phyloP scores from a whole-genome alignment of 768 basidiomycete species.

The Rickenella mellea region DNA sequence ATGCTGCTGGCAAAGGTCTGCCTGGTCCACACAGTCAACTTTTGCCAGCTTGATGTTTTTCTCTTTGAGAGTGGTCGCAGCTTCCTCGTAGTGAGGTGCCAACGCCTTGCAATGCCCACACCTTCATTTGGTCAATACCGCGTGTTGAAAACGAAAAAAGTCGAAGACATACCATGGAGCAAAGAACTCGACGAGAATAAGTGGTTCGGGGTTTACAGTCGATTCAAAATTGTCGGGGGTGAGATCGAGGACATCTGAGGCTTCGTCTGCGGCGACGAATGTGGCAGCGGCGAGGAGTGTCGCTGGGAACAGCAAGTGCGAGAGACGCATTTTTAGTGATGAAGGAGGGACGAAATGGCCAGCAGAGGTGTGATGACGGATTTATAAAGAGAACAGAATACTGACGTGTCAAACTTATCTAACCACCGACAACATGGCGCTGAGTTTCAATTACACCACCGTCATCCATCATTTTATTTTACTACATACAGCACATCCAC shows the following conservation, averaged over 20 bases:
- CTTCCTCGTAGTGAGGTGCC: slow-evolving; percentile 89
- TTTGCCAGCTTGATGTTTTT: slow-evolving; percentile 88
- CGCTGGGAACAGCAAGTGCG: slow-evolving; percentile 35
- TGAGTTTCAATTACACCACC: too few relatives aligned
- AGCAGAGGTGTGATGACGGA: too few relatives aligned
- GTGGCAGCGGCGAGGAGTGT: slow-evolving; percentile 44
- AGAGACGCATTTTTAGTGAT: slow-evolving; percentile 53
- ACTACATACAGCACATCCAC: too few relatives aligned
- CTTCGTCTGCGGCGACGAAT: slow-evolving; percentile 42
- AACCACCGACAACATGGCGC: not conserved
- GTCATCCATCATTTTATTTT: too few relatives aligned
- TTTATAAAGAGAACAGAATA: slow-evolving; percentile 29
- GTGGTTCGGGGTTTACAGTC: slow-evolving; percentile 50
- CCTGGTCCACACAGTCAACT: slow-evolving; percentile 93
- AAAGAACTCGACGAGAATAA: slow-evolving; percentile 93
- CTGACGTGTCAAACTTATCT: not conserved
- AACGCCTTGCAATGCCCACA: slow-evolving; percentile 95
- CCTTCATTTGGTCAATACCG: slow-evolving; percentile 29
- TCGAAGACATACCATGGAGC: slow-evolving; percentile 57
- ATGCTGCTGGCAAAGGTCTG: slow-evolving; percentile 81
- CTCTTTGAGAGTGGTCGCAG: slow-evolving; percentile 87
- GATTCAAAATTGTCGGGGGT: slow-evolving; percentile 61
- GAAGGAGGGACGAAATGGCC: not conserved
- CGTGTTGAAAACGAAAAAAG: not conserved
- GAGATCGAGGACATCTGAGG: slow-evolving; percentile 78